Conservation (phyloP, 805 yeast species). For the Saccharomycopsis sp. region DNA sequence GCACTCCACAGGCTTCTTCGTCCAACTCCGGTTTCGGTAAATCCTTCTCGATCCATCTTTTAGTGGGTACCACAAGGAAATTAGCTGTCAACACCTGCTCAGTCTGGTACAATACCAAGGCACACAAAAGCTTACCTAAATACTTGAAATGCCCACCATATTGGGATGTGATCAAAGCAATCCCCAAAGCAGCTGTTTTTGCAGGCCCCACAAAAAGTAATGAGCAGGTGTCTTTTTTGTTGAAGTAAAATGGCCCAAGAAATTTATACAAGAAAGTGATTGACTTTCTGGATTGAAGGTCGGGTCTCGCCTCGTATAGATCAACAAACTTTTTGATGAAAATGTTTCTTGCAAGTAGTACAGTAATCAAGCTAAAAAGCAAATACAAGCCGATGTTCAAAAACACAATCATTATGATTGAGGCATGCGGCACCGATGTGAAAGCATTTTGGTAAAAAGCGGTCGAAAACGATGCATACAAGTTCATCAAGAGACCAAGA, state of each 20-base stretch:
- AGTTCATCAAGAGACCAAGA: slow-evolving; percentile 68
- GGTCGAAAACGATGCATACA: slow-evolving; percentile 77
- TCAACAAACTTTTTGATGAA: slow-evolving; percentile 9
- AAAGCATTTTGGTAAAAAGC: slow-evolving; percentile 83
- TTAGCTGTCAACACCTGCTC: slow-evolving; percentile 84
- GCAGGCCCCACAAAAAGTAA: slow-evolving; percentile 89
- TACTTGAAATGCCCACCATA: slow-evolving; percentile 57
- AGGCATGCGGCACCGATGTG: slow-evolving; percentile 56
- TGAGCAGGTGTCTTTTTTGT: slow-evolving; percentile 64
- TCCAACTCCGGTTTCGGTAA: neutral
- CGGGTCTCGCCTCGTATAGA: neutral
- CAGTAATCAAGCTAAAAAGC: slow-evolving; percentile 65
- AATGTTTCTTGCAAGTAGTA: slow-evolving; percentile 41
- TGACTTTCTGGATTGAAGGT: neutral
- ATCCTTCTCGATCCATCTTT: slow-evolving; percentile 49
- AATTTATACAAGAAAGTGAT: slow-evolving; percentile 29
- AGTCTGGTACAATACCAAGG: slow-evolving; percentile 79
- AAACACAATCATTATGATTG: slow-evolving; percentile 71
- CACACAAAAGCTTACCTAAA: slow-evolving; percentile 69
- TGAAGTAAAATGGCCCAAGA: slow-evolving; percentile 62
- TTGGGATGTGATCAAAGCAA: slow-evolving; percentile 72
- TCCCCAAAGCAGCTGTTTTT: slow-evolving; percentile 89
- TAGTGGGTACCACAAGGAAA: slow-evolving; percentile 57
- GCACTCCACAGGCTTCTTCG: slow-evolving; percentile 2
- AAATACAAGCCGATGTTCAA: slow-evolving; percentile 77